Conservation (phyloP, 345 rosid genomes). For the Lumnitzera racemosa region DNA sequence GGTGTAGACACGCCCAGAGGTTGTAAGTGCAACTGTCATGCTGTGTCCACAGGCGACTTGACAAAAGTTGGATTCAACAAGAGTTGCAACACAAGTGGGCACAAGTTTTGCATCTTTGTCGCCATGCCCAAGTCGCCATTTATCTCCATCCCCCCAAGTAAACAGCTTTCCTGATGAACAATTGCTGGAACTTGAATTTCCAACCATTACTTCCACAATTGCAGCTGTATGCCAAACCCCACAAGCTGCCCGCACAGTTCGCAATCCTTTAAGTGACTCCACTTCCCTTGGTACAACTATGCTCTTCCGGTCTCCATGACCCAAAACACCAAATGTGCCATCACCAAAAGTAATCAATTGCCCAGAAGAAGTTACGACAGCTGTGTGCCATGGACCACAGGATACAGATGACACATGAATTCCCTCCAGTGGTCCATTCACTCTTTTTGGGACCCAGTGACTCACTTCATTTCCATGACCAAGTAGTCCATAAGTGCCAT, state of each 20-base stretch:
- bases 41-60: slow-evolving; percentile 96
- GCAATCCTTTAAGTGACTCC: slow-evolving; percentile 70
- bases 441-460: slow-evolving; percentile 74
- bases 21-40: slow-evolving; percentile 82
- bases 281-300: slow-evolving; percentile 66
- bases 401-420: slow-evolving; percentile 69
- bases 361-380: slow-evolving; percentile 69
- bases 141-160: slow-evolving; percentile 99
- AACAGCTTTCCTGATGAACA: slow-evolving; percentile 92
- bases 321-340: slow-evolving; percentile 78
- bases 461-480: slow-evolving; percentile 77
- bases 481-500: slow-evolving; percentile 69
- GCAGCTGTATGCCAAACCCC: slow-evolving; percentile 95
- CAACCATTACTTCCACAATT: slow-evolving; percentile 94
- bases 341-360: slow-evolving; percentile 75
- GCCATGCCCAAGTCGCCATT: slow-evolving; percentile 96
- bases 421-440: slow-evolving; percentile 70
- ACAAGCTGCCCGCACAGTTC: slow-evolving; percentile 72
- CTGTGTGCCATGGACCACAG: slow-evolving; percentile 88
- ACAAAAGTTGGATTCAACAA: slow-evolving; percentile 89
- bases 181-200: slow-evolving; percentile 84
- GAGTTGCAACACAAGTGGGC: slow-evolving; percentile 96
- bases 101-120: slow-evolving; percentile 85
- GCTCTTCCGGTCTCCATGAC: slow-evolving; percentile 66
- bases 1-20: slow-evolving; percentile 81